Conservation (phyloP, 768 basidiomycete genomes). For the Cystofilobasidium capitatum region DNA sequence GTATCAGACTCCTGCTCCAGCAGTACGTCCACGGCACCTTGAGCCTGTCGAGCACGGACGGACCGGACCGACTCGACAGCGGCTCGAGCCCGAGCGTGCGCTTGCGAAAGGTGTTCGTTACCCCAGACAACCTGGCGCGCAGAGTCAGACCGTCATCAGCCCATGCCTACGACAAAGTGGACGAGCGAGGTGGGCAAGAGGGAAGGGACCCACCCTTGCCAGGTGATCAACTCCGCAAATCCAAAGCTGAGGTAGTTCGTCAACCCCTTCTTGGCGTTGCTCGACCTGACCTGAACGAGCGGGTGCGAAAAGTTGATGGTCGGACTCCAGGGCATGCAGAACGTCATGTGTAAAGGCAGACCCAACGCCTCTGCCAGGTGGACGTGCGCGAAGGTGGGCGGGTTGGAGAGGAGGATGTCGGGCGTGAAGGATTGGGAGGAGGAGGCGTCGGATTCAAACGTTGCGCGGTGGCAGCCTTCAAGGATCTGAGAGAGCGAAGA, state of each 20-base stretch:
- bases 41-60: constrained; percentile 48
- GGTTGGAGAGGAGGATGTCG: constrained; percentile 60
- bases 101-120: constrained; percentile 52
- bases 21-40: constrained; percentile 56
- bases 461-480: constrained; percentile 52
- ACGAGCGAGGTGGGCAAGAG: neutral
- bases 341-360: constrained; percentile 32
- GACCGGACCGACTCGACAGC: constrained; percentile 48
- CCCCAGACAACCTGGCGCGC: constrained; percentile 48
- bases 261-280: constrained; percentile 47
- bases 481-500: constrained; percentile 46
- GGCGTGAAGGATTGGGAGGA: constrained; percentile 48
- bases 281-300: constrained; percentile 51
- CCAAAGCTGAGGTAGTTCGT: constrained; percentile 47
- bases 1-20: constrained; percentile 52
- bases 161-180: too few relatives aligned
- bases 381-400: constrained; percentile 57
- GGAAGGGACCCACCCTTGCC: constrained; percentile 47
- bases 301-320: constrained; percentile 55
- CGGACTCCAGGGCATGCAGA: constrained; percentile 55
- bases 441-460: constrained; percentile 45
- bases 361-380: constrained; percentile 59
- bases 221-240: constrained; percentile 53
- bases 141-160: constrained; percentile 1
- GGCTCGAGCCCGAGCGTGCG: constrained; percentile 47